A percentile compares a stretch with the other conserved stretches of the same genome.
Conservation (phyloP, 2,329 filamentous ascomycete species). For the Coniosporium tulheliwenetii region DNA sequence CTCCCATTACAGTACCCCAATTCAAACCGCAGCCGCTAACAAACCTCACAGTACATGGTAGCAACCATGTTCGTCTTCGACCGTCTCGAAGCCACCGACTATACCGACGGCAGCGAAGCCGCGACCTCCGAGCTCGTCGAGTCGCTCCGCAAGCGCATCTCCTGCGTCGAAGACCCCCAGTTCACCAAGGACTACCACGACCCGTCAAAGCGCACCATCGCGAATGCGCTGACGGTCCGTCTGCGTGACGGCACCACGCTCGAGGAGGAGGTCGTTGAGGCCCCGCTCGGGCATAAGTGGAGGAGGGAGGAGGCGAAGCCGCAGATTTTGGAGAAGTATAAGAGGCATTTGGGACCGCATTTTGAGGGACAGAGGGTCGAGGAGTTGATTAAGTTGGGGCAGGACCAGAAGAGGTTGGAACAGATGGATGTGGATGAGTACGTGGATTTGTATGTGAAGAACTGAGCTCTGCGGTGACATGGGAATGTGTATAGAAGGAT, state of each 20-base stretch:
- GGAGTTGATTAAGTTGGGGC: constrained; percentile 66
- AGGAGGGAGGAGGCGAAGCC: constrained; percentile 95
- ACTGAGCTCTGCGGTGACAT: too few species aligned
- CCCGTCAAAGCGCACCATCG: constrained; percentile 84
- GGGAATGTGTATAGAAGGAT: too few species aligned
- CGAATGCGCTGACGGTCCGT: constrained; percentile 88
- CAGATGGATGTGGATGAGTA: constrained; percentile 79
- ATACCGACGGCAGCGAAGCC: constrained; percentile 82
- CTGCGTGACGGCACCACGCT: constrained; percentile 88
- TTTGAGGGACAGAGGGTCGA: constrained; percentile 63
- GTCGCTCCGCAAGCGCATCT: constrained; percentile 81
- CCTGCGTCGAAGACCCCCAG: constrained; percentile 88
- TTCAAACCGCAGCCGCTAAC: too few species aligned
- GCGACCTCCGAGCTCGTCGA: constrained; percentile 82
- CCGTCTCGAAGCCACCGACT: constrained; percentile 84
- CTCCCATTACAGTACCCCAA: not conserved
- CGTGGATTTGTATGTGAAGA: constrained; percentile 66
- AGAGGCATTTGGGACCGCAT: constrained; percentile 78
- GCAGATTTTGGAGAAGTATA: constrained; percentile 88
- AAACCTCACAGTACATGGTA: constrained; percentile 61
- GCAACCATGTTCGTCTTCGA: constrained; percentile 91
- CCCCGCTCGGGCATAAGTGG: constrained; percentile 81
- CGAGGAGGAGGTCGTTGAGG: constrained; percentile 83
- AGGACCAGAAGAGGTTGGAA: constrained; percentile 62
- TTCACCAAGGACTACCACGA: constrained; percentile 95